These are phyloP conservation scores for Kodamaea lidongshanica DNA, from an alignment of 805 yeast genomes.

Conservation along the genomic window DNA sequence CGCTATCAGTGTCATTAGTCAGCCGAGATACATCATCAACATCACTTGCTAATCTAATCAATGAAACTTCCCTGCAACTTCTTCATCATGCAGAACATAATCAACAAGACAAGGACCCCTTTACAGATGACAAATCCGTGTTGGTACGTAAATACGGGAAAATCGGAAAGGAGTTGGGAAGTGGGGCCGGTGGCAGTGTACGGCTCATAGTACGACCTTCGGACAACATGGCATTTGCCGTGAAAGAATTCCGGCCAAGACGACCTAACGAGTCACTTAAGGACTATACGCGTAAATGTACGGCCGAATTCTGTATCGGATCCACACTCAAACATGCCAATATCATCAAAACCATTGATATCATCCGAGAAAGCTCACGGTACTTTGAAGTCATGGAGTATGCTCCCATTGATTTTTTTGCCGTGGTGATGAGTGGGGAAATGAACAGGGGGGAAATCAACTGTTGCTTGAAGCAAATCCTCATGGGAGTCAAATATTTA, in stretches of 20 bases:
- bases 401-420: slow-evolving; percentile 80
- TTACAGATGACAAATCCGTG: slow-evolving; percentile 28
- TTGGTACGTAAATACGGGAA: slow-evolving; percentile 58
- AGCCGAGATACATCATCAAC: slow-evolving; percentile 30
- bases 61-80: slow-evolving; percentile 33
- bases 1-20: slow-evolving; percentile 11
- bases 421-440: slow-evolving; percentile 80
- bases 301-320: slow-evolving; percentile 86
- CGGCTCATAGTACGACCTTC: slow-evolving; percentile 59
- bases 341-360: slow-evolving; percentile 72
- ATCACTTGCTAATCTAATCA: slow-evolving; percentile 30
- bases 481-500: slow-evolving; percentile 64
- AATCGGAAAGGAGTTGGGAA: slow-evolving; percentile 68
- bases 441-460: slow-evolving; percentile 78
- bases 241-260: slow-evolving; percentile 72
- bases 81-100: slow-evolving; percentile 27
- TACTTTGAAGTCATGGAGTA: slow-evolving; percentile 91
- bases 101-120: slow-evolving; percentile 26
- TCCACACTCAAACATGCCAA: slow-evolving; percentile 78
- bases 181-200: slow-evolving; percentile 90
- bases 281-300: slow-evolving; percentile 80
- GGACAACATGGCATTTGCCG: slow-evolving; percentile 73
- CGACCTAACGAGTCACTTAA: slow-evolving; percentile 63
- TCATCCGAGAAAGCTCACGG: slow-evolving; percentile 62
- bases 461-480: slow-evolving; percentile 71